phyloP scores from a whole-genome alignment of 345 rosid species.

The Melaleuca quinquenervia region DNA sequence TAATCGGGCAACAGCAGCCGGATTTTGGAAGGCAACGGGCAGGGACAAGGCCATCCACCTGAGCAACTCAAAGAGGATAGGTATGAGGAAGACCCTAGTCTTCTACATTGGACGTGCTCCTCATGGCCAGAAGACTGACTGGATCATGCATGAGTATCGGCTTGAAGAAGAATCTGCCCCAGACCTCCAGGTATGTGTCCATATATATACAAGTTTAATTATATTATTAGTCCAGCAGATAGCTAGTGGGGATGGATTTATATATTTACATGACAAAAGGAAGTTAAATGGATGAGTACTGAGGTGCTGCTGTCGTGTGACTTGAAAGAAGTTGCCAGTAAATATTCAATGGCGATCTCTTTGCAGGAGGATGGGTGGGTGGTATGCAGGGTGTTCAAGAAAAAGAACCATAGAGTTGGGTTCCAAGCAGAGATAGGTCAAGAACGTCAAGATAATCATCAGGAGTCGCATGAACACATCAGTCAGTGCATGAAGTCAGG shows the following conservation, averaged over 20 bases:
- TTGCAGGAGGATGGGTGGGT: slow-evolving; percentile 74
- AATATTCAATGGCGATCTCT: background rate
- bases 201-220: background rate
- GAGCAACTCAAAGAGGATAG: slow-evolving; percentile 63
- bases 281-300: background rate
- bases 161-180: slow-evolving; percentile 38
- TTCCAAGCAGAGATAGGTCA: slow-evolving; percentile 30
- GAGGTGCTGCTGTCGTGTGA: background rate
- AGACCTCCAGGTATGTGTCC: slow-evolving; percentile 44
- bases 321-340: background rate
- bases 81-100: slow-evolving; percentile 96
- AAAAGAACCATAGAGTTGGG: slow-evolving; percentile 52
- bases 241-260: background rate
- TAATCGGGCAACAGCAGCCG: slow-evolving; percentile 91
- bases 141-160: slow-evolving; percentile 99
- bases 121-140: slow-evolving; percentile 93
- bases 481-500: background rate
- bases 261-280: background rate
- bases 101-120: slow-evolving; percentile 99
- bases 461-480: slow-evolving; percentile 1
- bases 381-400: slow-evolving; percentile 63
- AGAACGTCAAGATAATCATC: slow-evolving; percentile 14
- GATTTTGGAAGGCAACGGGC: slow-evolving; percentile 99
- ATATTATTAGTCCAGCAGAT: background rate
- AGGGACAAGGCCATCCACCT: slow-evolving; percentile 92